A percentile compares a stretch with the other conserved stretches of the same genome.
phyloP scores from a whole-genome alignment of 257 asterid genomes.

The Lavandula angustifolia region DNA sequence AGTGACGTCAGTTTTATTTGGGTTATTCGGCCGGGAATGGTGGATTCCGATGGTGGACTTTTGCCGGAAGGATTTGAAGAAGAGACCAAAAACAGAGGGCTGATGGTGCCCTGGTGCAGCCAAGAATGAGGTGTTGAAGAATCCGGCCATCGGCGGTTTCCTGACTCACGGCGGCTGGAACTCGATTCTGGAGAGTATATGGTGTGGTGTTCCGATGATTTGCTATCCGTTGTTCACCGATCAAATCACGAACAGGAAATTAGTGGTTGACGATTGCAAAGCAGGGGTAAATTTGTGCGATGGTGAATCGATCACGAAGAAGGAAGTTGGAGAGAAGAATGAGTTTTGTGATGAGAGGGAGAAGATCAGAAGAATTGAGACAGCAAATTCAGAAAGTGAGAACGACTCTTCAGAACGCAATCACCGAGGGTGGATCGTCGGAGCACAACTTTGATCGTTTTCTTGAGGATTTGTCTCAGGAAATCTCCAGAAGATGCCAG shows the following conservation, averaged over 20 bases:
- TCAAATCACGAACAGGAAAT: slow-evolving; percentile 30
- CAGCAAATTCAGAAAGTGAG: not conserved
- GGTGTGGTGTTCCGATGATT: slow-evolving; percentile 31
- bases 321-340: slow-evolving; percentile 28
- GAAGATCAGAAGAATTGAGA: slow-evolving; percentile 7
- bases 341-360: slow-evolving; percentile 15
- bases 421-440: slow-evolving; percentile 17
- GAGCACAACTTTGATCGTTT: slow-evolving; percentile 7
- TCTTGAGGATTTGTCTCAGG: not conserved
- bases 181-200: slow-evolving; percentile 18
- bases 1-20: slow-evolving; percentile 21
- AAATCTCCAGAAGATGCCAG: not conserved
- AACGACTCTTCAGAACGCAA: not conserved
- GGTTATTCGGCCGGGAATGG: slow-evolving; percentile 20
- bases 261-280: slow-evolving; percentile 32
- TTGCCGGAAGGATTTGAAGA: slow-evolving; percentile 26
- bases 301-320: not conserved
- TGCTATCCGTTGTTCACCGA: slow-evolving; percentile 22
- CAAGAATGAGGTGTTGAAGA: slow-evolving; percentile 20
- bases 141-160: slow-evolving; percentile 19
- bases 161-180: slow-evolving; percentile 31
- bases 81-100: slow-evolving; percentile 1
- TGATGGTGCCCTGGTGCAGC: slow-evolving; percentile 27
- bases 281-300: slow-evolving; percentile 30
- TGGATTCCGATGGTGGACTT: not conserved